phyloP scores from a whole-genome alignment of 1,284 basidiomycete species.

The Flammula alnicola region DNA sequence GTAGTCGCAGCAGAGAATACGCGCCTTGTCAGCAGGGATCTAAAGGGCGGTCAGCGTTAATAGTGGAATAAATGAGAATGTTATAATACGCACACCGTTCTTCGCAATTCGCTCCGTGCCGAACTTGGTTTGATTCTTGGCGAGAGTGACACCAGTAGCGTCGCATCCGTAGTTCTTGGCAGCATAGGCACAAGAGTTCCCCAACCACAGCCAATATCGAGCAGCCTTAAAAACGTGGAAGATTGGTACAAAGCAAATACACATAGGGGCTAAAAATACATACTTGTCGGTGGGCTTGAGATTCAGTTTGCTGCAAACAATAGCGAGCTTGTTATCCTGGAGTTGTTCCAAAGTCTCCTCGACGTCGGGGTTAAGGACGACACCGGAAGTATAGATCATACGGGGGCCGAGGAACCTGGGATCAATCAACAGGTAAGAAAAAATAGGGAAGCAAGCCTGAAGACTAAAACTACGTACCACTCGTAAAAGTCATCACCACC shows the following conservation, averaged over 20 bases:
- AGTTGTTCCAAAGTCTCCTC: constrained; percentile 93
- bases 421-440: constrained; percentile 1
- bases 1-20: constrained; percentile 95
- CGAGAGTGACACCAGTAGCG: constrained; percentile 94
- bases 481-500: constrained; percentile 92
- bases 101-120: constrained; percentile 87
- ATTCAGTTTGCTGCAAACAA: constrained; percentile 95
- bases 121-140: constrained; percentile 90
- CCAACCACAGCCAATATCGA: constrained; percentile 98
- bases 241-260: not conserved
- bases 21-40: constrained; percentile 72
- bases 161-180: constrained; percentile 97
- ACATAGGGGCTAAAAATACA: constrained; percentile 4
- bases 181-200: constrained; percentile 95
- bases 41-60: constrained; percentile 19
- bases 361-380: constrained; percentile 77
- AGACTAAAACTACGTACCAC: constrained; percentile 55
- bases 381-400: constrained; percentile 97
- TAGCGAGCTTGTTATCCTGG: constrained; percentile 97
- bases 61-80: not conserved
- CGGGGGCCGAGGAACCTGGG: constrained; percentile 90
- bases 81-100: constrained; percentile 66
- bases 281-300: constrained; percentile 78
- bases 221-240: constrained; percentile 50
- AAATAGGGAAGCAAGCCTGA: not conserved